Base-by-base conservation (phyloP, 164 flowering plant species). In the Magnolia officinalis region DNA sequence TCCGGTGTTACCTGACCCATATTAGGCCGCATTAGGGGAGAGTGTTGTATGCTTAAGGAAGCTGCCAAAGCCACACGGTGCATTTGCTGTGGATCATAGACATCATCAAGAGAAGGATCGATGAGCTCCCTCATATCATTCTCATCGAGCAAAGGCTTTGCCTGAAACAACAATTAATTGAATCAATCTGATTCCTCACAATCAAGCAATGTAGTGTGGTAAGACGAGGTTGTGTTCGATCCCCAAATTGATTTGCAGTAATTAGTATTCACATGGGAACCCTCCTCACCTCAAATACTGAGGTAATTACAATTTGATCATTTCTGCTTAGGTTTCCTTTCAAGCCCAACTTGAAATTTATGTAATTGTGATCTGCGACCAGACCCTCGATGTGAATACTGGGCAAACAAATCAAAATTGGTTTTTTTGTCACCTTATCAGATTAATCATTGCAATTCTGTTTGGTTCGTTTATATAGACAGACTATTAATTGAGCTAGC, bases 1-100 rank as follows among this genome's bases (percentile, higher is more conserved):
- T 70, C 58, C 50, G 18, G 2, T 82, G 82, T 70, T 90, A 81
- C 99, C 91, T 95, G 85, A 72, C 83, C 87, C 98, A 95, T 95
- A 71, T 79, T 80, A 49, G 97, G 99, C 73, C 98, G 87, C 16
- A 82, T 72, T 26, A 80, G 29, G 24, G 98, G 77, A 21, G 87
- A 83, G 11, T 86, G 87, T 58, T 87, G 81, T 23, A 89, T 75
- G 79, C 97, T 94, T 80, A 83, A 65, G 24, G 91, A 88, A 79
- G 96, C 97, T 50, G 85, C 80, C 71, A 80, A 64, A 19, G 78
- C 78, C 78, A 90, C 20, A 9, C 80, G 75, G 63, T 81, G 81
- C 87, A 92, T 79, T 82, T 94, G 89, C 23, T 87, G 85, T 10
- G 31, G 7, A 77, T 92, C 88, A 64, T 88, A 90, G 49, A 76